These are phyloP conservation scores for Insectozyma bohioensis DNA, from an alignment of 1,139 yeast genomes.

Conservation along the genomic window DNA sequence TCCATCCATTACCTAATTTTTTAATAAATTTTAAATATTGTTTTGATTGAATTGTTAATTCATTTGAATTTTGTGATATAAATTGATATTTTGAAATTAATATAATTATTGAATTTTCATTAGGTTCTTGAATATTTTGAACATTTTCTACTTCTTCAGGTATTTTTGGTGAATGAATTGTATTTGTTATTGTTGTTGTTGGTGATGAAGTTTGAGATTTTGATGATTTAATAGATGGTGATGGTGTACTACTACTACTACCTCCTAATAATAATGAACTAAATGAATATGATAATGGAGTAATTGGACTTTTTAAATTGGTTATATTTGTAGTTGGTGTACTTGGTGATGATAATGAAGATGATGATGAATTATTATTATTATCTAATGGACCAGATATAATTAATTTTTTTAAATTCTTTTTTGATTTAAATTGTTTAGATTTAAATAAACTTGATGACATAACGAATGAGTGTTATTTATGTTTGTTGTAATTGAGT, in stretches of 20 bases:
- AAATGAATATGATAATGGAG: no score
- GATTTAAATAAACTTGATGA: conserved; percentile 30
- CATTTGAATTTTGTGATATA: conserved; percentile 26
- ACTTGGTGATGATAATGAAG: conserved; percentile 3
- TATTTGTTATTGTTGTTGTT: no score
- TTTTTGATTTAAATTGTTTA: conserved; percentile 26
- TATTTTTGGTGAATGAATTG: conserved; percentile 2
- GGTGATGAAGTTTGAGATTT: neutral
- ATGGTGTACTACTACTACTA: no score
- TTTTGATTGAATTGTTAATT: conserved; percentile 28
- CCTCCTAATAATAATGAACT: no score
- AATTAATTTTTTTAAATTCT: conserved; percentile 28
- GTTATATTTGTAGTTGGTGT: neutral
- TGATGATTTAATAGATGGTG: neutral
- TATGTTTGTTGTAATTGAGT: no score
- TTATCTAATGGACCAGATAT: conserved; percentile 21
- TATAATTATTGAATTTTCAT: conserved; percentile 18
- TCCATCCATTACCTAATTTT: conserved; percentile 39
- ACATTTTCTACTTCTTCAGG: no score
- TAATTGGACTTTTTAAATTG: neutral
- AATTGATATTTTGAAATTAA: conserved; percentile 34
- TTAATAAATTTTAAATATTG: conserved; percentile 33
- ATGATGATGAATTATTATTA: neutral
- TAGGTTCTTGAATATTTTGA: no score
- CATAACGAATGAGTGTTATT: no score